Evolutionary conservation across 2,329 filamentous ascomycete genomes (phyloP), one percentile per base, ranked within the genome.

Genomic region (Thielaviopsis euricoi): DNA sequence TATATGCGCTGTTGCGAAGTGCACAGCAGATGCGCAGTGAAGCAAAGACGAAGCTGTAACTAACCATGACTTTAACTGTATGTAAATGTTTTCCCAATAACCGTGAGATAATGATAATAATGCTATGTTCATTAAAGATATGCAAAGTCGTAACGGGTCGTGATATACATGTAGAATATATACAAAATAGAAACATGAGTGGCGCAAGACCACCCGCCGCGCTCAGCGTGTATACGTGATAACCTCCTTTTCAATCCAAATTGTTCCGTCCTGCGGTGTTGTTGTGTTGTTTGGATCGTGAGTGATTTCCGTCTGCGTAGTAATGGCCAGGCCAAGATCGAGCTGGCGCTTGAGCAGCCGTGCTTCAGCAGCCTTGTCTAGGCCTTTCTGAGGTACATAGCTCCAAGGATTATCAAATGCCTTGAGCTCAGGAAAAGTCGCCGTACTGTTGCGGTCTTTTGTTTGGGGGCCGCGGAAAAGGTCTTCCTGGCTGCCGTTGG

Each of bases 1-100:
- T 86, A 63, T 86, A 87, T 71, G 83, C 82, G 25, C 66, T 86
- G 63, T 66, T 86, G 62, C 76, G 76, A 67, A 83, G 80, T 66
- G 77, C 78, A 63, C 81, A 85, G 71, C 67, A 70, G 62, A 74
- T 74, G 55, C 71, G 79, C 58, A 76, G 79, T 13, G 37, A 22
- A 26, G 53, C 55, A 48, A 58, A 54, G 37, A 40, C 53, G 5
- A 59, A 59, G 54, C 23, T 59, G 29, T 59, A 56, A 49, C 22
- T 15, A 33, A n/a, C 29, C 9, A 9, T 26, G 25, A 26, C 25
- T 33, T 6, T 10, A 10, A 33, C 29, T 33, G 29, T 10, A 33
- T 33, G 29, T 33, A 33, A n/a, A n/a, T n/a, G n/a, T n/a, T 33
- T 33, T 43, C 37, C 3, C 37, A n/a, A n/a, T n/a, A n/a, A n/a